Evolutionary conservation across 169 alveolate genomes (phyloP).

Genomic region (Eimeria sp.): DNA sequence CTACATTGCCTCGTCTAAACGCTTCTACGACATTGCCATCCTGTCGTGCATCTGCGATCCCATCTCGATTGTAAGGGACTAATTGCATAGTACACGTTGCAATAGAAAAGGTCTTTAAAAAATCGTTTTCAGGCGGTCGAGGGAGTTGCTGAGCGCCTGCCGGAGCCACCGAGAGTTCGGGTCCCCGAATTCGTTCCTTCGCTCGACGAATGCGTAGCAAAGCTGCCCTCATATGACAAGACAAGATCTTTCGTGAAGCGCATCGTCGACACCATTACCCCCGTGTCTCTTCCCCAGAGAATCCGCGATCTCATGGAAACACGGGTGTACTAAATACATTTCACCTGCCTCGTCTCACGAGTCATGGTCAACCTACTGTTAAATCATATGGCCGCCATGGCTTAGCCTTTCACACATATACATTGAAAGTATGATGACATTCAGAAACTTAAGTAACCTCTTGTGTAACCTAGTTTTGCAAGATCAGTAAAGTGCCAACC

Average conservation of each 20-base stretch:
- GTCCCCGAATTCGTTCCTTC: constrained; percentile 52
- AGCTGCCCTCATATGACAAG: constrained; percentile 67
- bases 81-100: neutral
- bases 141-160: constrained; percentile 71
- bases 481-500: neutral
- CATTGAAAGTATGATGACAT: neutral
- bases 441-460: neutral
- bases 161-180: constrained; percentile 56
- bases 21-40: constrained; percentile 69
- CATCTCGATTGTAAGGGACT: constrained; percentile 35
- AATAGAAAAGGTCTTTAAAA: neutral
- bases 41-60: constrained; percentile 69
- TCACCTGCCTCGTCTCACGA: constrained; percentile 14
- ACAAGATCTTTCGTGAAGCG: constrained; percentile 57
- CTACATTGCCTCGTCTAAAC: constrained; percentile 71
- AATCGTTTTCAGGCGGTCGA: constrained; percentile 43
- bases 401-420: constrained; percentile 11
- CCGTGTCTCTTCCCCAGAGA: constrained; percentile 67
- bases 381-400: constrained; percentile 26
- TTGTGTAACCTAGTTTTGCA: neutral
- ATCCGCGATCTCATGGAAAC: constrained; percentile 47
- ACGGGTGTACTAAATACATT: constrained; percentile 57
- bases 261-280: constrained; percentile 34
- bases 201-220: constrained; percentile 60
- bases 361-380: constrained; percentile 3